Conservation (phyloP, 2,329 filamentous ascomycete genomes). For the Neopestalotiopsis rosae region DNA sequence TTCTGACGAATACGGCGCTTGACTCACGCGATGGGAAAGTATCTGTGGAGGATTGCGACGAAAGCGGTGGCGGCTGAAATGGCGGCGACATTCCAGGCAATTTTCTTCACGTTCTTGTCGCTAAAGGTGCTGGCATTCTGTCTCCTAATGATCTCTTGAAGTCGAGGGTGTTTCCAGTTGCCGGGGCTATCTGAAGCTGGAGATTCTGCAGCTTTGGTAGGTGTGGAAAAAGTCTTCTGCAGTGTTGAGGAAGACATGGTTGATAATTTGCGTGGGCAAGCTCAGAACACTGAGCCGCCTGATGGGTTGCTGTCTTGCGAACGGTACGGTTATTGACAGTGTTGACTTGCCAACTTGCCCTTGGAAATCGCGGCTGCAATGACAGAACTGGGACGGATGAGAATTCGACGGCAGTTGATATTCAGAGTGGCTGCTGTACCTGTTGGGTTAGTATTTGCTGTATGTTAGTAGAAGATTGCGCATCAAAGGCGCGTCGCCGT, state of each 20-base stretch:
- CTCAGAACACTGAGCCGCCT: background rate
- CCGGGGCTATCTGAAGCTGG: slow-evolving; percentile 65
- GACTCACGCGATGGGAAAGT: slow-evolving; percentile 45
- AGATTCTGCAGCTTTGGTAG: slow-evolving; percentile 37
- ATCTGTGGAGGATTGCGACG: slow-evolving; percentile 40
- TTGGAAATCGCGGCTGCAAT: background rate
- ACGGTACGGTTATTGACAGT: background rate
- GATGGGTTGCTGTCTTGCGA: background rate
- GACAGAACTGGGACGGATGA: background rate
- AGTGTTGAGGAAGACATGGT: slow-evolving; percentile 38
- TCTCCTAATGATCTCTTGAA: slow-evolving; percentile 84
- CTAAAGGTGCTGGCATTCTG: slow-evolving; percentile 81
- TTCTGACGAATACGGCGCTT: background rate
- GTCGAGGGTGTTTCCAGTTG: slow-evolving; percentile 87
- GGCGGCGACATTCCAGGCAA: slow-evolving; percentile 70
- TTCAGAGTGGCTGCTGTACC: background rate
- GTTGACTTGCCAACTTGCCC: background rate
- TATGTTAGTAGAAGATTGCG: slow-evolving; percentile 14
- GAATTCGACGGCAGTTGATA: background rate
- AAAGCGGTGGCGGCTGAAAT: slow-evolving; percentile 41
- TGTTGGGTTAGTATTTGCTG: background rate
- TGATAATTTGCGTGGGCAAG: background rate
- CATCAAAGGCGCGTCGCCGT: background rate
- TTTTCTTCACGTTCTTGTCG: slow-evolving; percentile 73
- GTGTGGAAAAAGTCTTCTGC: slow-evolving; percentile 46